A percentile compares a stretch with the other conserved stretches of the same genome.
phyloP scores from a whole-genome alignment of 495 filamentous ascomycete species.

The Glonium stellatum region DNA sequence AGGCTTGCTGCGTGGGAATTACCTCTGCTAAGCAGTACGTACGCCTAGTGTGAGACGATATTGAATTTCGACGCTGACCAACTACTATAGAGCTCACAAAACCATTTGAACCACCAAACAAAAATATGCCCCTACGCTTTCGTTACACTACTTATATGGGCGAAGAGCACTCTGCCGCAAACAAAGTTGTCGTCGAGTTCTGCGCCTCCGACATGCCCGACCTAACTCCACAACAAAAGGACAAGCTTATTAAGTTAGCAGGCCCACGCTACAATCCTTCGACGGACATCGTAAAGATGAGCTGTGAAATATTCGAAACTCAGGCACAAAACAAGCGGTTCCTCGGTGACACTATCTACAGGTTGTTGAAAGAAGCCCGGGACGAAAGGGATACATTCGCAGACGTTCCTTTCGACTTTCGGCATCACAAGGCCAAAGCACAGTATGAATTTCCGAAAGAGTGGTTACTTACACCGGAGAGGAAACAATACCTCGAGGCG shows the following conservation, averaged over 20 bases:
- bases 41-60: neutral
- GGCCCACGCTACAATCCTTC: constrained; percentile 87
- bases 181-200: constrained; percentile 92
- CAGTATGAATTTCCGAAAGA: constrained; percentile 66
- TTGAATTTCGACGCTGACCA: neutral
- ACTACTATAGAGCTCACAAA: constrained; percentile 62
- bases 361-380: constrained; percentile 64
- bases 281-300: constrained; percentile 79
- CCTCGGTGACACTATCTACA: constrained; percentile 68
- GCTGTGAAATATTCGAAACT: constrained; percentile 78
- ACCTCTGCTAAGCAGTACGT: constrained; percentile 79
- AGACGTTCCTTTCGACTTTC: constrained; percentile 83
- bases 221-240: constrained; percentile 58
- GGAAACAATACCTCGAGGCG: constrained; percentile 56
- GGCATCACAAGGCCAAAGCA: constrained; percentile 69
- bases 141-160: constrained; percentile 97
- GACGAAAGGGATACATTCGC: constrained; percentile 72
- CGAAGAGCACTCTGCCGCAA: constrained; percentile 81
- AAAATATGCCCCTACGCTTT: constrained; percentile 70
- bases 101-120: constrained; percentile 66
- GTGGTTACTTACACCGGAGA: constrained; percentile 71
- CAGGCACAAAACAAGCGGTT: constrained; percentile 95
- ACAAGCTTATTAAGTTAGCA: constrained; percentile 80
- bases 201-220: constrained; percentile 58
- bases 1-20: constrained; percentile 91